Evolutionary conservation across 441 rosid species (phyloP), one percentile per base, ranked within the genome.

Genomic region (Pelargonium fulgidum): DNA sequence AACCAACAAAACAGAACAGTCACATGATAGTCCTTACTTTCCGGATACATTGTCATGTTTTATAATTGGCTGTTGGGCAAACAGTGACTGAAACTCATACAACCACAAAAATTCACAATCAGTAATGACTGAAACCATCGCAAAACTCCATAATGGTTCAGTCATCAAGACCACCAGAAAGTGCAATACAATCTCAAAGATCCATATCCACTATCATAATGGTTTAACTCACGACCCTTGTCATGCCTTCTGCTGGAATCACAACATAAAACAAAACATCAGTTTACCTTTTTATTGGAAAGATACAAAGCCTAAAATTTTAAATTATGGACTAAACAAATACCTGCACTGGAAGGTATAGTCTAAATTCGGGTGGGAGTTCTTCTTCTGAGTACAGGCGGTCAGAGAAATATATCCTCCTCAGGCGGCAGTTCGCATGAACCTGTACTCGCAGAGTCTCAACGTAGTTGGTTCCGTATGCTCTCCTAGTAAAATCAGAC

Each of bases 391-490:
- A 88, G 83, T 93, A 93, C 61, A 93, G 84, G 62, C 96, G 92
- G 62, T 88, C 96, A 2, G 99, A 84, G 80, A 93, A 93, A 80
- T 93, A 93, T 75, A 93, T 87, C 76, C 97, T 83, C 74, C 96
- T 81, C 24, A 93, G 83, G 4, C 96, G 92, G 78, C 97, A 91
- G 73, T 89, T 91, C 61, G 96, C 97, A 73, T 93, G 99, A 71
- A 91, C 85, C 91, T 91, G 99, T 82, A 93, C 97, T 62, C 97
- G 81, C 71, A 93, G 72, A 7, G 97, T 93, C 83, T 93, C 99
- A 2, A 91, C 95, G 44, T 91, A 93, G 78, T 93, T 93, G 76
- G 96, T 91, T 73, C 99, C 97, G 58, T 93, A 89, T 47, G 99
- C 99, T 76, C 93, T 89, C 76, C 86, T 81, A 2, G 99, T 91